Conservation (phyloP, 148 eudicot genomes). For the Drosera capensis region DNA sequence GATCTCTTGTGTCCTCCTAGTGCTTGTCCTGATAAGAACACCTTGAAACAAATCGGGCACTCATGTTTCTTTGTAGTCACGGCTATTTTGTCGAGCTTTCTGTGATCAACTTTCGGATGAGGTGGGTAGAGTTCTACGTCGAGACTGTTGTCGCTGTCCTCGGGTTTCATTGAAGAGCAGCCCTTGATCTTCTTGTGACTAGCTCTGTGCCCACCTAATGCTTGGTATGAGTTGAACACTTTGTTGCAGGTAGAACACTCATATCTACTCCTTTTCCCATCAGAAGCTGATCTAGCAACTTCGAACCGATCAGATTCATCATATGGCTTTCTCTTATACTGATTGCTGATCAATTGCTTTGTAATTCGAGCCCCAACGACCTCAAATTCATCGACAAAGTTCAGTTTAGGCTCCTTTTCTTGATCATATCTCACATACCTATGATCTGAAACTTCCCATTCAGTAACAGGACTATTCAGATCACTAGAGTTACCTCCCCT, state of each 20-base stretch:
- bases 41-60: constrained; percentile 72
- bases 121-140: constrained; percentile 9
- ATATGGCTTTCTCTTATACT: constrained; percentile 17
- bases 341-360: constrained; percentile 6
- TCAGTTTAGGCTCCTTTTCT: not conserved
- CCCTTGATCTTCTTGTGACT: constrained; percentile 69
- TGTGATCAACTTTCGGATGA: constrained; percentile 2
- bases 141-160: constrained; percentile 4
- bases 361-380: constrained; percentile 4
- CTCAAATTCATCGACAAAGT: constrained; percentile 5
- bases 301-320: not conserved
- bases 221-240: constrained; percentile 74
- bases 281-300: not conserved
- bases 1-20: constrained; percentile 97
- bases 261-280: constrained; percentile 24
- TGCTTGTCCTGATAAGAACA: constrained; percentile 90
- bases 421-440: constrained; percentile 4
- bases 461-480: constrained; percentile 9
- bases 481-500: constrained; percentile 18
- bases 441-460: constrained; percentile 2
- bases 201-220: constrained; percentile 85
- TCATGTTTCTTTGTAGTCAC: constrained; percentile 27
- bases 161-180: constrained; percentile 18
- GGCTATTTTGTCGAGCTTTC: not conserved
- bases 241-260: constrained; percentile 71